Conservation (phyloP, 1,139 yeast species). For the Geotrichum fermentans region DNA sequence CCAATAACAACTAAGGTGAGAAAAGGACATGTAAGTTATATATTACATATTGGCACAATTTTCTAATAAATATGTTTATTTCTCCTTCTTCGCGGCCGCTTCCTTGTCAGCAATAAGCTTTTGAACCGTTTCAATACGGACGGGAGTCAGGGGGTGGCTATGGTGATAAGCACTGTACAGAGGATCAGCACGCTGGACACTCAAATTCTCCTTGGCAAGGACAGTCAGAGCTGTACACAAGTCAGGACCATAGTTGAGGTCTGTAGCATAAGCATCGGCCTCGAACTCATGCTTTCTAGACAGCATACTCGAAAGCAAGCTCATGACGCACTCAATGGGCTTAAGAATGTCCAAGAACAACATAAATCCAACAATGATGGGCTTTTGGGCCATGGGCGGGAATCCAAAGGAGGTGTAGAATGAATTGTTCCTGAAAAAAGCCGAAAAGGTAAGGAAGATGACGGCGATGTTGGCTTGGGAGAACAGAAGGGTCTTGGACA, state of each 20-base stretch:
- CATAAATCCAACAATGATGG: slow-evolving; percentile 74
- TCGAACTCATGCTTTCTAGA: slow-evolving; percentile 87
- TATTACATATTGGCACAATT: background rate
- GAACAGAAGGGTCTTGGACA: slow-evolving; percentile 61
- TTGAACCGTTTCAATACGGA: slow-evolving; percentile 68
- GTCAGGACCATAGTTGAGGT: slow-evolving; percentile 63
- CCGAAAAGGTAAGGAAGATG: slow-evolving; percentile 68
- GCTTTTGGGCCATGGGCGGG: slow-evolving; percentile 43
- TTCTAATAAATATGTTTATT: slow-evolving; percentile 9
- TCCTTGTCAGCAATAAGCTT: slow-evolving; percentile 19
- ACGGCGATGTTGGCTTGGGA: slow-evolving; percentile 61
- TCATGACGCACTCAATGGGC: slow-evolving; percentile 68
- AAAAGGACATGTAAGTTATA: too few relatives aligned
- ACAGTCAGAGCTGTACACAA: slow-evolving; percentile 69
- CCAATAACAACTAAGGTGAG: too few relatives aligned
- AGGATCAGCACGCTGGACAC: slow-evolving; percentile 83
- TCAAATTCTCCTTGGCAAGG: slow-evolving; percentile 72
- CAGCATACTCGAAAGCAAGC: slow-evolving; percentile 61
- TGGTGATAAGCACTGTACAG: slow-evolving; percentile 82
- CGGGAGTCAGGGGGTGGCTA: slow-evolving; percentile 87
- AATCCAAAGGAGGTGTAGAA: slow-evolving; percentile 80
- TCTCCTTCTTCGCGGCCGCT: slow-evolving; percentile 23
- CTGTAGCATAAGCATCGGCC: slow-evolving; percentile 82
- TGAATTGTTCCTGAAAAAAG: slow-evolving; percentile 72
- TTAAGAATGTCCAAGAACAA: slow-evolving; percentile 59